Evolutionary conservation across 768 basidiomycete species (phyloP).

Genomic region (Glaciozyma antarctica): DNA sequence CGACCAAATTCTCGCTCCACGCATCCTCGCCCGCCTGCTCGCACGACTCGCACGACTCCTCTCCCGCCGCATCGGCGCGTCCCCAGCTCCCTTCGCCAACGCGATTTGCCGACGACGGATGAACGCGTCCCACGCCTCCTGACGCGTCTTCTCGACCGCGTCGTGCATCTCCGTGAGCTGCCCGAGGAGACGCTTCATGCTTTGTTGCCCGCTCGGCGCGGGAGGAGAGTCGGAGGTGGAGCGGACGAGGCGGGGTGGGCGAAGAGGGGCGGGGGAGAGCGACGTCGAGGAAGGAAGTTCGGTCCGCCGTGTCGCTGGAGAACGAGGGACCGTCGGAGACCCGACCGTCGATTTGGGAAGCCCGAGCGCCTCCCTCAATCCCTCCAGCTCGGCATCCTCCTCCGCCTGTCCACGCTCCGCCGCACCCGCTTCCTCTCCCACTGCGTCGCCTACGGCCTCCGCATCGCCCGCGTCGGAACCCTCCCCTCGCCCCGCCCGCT

Average conservation of each 20-base stretch:
- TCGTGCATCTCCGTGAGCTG: constrained; percentile 40
- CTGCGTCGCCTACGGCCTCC: neutral
- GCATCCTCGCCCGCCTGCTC: constrained; percentile 18
- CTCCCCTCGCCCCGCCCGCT: constrained; percentile 56
- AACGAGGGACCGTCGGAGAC: neutral
- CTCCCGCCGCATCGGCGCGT: constrained; percentile 36
- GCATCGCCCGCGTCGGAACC: constrained; percentile 42
- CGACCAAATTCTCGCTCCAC: constrained; percentile 77
- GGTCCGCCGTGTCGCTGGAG: neutral
- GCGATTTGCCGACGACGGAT: constrained; percentile 51
- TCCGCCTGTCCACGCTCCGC: constrained; percentile 3
- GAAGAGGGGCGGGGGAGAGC: neutral
- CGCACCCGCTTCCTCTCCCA: neutral
- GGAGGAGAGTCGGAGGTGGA: neutral
- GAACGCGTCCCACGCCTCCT: constrained; percentile 81
- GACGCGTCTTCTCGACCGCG: constrained; percentile 48
- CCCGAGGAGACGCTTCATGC: constrained; percentile 30
- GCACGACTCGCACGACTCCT: constrained; percentile 38
- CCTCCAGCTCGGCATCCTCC: constrained; percentile 79
- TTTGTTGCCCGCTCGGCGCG: constrained; percentile 13
- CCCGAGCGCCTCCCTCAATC: constrained; percentile 41
- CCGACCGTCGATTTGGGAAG: constrained; percentile 19
- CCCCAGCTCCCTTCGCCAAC: constrained; percentile 35
- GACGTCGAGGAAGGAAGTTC: neutral
- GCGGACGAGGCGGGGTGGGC: neutral